phyloP scores from a whole-genome alignment of 1,284 basidiomycete species.

The Erythrobasidium hasegawianum region DNA sequence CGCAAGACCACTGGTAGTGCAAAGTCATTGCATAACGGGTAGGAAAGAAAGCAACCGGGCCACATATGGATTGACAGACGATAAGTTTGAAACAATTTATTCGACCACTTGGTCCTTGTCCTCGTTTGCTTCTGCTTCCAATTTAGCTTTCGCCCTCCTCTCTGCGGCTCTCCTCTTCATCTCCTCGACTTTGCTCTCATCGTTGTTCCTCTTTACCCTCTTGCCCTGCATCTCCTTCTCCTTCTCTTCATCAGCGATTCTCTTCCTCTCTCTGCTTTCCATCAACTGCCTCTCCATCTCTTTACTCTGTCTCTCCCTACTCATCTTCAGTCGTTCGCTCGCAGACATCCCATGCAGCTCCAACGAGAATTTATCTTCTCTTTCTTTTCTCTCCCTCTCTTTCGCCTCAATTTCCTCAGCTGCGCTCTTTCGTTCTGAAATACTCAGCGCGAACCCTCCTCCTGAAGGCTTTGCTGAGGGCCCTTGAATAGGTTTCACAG shows the following conservation, averaged over 20 bases:
- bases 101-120: not conserved
- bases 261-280: conserved; percentile 40
- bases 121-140: conserved; percentile 9
- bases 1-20: too few relatives aligned
- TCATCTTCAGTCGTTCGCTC: conserved; percentile 37
- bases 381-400: not conserved
- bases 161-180: conserved; percentile 44
- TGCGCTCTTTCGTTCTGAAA: conserved; percentile 44
- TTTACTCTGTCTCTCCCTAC: conserved; percentile 41
- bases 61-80: too few relatives aligned
- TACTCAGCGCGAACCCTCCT: conserved; percentile 61
- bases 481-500: conserved; percentile 33
- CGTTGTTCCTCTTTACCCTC: conserved; percentile 41
- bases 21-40: too few relatives aligned
- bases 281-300: conserved; percentile 44
- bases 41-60: too few relatives aligned
- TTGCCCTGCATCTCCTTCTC: conserved; percentile 36
- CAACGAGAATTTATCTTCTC: conserved; percentile 14
- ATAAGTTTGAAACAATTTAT: too few relatives aligned
- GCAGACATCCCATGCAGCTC: conserved; percentile 35
- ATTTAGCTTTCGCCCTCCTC: conserved; percentile 38
- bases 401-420: conserved; percentile 13
- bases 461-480: conserved; percentile 49
- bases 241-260: conserved; percentile 43
- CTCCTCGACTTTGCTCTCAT: conserved; percentile 42